phyloP scores from a whole-genome alignment of 2,329 filamentous ascomycete species.

The Neoascochyta sp. region DNA sequence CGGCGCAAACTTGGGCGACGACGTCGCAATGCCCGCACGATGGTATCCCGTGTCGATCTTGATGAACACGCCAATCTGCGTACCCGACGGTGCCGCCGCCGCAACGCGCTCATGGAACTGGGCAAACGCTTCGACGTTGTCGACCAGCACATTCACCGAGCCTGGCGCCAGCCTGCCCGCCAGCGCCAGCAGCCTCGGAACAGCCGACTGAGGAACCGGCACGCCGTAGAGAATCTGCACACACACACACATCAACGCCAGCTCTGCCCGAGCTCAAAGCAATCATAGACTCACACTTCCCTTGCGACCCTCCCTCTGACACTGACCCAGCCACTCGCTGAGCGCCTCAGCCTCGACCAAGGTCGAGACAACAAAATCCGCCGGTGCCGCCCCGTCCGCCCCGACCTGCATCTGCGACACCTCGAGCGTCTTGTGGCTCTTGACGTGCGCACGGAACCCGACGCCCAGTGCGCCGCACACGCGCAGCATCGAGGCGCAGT shows the following conservation, averaged over 20 bases:
- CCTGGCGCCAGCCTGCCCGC: constrained; percentile 51
- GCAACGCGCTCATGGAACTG: constrained; percentile 42
- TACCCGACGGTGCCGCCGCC: background rate
- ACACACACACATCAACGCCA: constrained; percentile 1
- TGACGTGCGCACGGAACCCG: constrained; percentile 72
- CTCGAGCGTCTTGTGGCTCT: constrained; percentile 77
- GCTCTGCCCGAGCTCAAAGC: background rate
- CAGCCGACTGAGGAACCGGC: constrained; percentile 59
- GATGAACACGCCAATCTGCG: constrained; percentile 56
- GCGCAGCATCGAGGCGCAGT: constrained; percentile 69
- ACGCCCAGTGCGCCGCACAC: constrained; percentile 58
- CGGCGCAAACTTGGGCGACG: constrained; percentile 45
- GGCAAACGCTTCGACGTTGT: constrained; percentile 55
- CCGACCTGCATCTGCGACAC: constrained; percentile 69
- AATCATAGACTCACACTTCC: constrained; percentile 53
- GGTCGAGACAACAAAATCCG: constrained; percentile 69
- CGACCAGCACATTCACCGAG: constrained; percentile 63
- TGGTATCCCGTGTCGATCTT: constrained; percentile 73
- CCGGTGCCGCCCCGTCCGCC: constrained; percentile 38
- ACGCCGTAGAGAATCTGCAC: constrained; percentile 66
- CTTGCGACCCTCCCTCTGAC: constrained; percentile 50
- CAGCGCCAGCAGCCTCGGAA: constrained; percentile 58
- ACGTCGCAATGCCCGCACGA: constrained; percentile 62
- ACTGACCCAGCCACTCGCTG: constrained; percentile 57
- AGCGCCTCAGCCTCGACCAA: constrained; percentile 69